Evolutionary conservation across 768 basidiomycete species (phyloP).

Genomic region (Calocybe gangraenosa): DNA sequence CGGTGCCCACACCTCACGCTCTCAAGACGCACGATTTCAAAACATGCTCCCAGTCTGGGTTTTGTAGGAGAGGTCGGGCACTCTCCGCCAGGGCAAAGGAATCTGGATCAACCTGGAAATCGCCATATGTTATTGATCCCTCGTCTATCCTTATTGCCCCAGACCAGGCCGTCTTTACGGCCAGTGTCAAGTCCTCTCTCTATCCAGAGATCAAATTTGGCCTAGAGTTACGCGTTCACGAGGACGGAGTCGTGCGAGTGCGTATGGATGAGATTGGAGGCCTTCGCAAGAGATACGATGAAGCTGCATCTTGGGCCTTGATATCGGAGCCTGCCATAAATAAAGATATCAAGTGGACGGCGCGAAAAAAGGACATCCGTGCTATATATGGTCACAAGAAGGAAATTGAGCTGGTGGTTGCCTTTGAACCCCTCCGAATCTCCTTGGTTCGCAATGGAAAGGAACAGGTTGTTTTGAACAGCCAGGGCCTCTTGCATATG

Average conservation of each 20-base stretch:
- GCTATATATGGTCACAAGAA: slow-evolving; percentile 64
- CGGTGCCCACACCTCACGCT: slow-evolving; percentile 37
- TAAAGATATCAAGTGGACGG: slow-evolving; percentile 56
- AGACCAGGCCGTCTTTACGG: slow-evolving; percentile 61
- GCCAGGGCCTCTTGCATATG: slow-evolving; percentile 90
- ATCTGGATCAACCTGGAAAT: slow-evolving; percentile 60
- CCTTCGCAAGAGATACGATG: slow-evolving; percentile 82
- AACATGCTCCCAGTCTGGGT: slow-evolving; percentile 89
- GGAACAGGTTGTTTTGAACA: slow-evolving; percentile 87
- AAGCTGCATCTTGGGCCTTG: slow-evolving; percentile 88
- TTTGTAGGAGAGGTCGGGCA: slow-evolving; percentile 84
- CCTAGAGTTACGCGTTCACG: slow-evolving; percentile 79
- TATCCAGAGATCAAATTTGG: slow-evolving; percentile 83
- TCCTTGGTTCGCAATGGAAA: slow-evolving; percentile 68
- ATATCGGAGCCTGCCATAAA: slow-evolving; percentile 66
- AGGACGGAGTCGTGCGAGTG: slow-evolving; percentile 87
- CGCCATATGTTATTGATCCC: slow-evolving; percentile 79
- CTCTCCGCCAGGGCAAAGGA: slow-evolving; percentile 71
- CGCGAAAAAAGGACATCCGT: slow-evolving; percentile 59
- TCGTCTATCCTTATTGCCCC: slow-evolving; percentile 48
- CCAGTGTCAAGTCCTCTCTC: slow-evolving; percentile 71
- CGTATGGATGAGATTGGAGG: slow-evolving; percentile 87
- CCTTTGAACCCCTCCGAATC: slow-evolving; percentile 74
- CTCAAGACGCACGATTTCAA: slow-evolving; percentile 90
- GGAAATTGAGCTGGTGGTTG: slow-evolving; percentile 62